A percentile compares a stretch with the other conserved stretches of the same genome.
Conservation (phyloP, 2,329 filamentous ascomycete species). For the Penicillium sp. region DNA sequence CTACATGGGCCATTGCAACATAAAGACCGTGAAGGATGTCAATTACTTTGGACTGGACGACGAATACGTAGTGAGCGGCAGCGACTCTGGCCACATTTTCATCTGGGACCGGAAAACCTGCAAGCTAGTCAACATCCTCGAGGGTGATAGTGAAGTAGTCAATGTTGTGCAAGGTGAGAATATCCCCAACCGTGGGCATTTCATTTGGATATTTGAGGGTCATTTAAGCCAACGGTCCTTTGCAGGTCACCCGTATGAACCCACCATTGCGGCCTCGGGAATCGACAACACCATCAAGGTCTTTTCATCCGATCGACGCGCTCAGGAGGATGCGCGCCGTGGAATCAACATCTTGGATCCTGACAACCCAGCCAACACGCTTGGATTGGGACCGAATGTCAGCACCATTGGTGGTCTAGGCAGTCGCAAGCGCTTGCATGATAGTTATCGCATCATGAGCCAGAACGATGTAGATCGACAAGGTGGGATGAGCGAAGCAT, state of each 20-base stretch:
- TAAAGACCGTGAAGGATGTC: slow-evolving; percentile 60
- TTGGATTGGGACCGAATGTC: slow-evolving; percentile 22
- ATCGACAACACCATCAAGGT: slow-evolving; percentile 63
- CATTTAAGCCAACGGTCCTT: too few species aligned
- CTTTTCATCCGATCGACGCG: slow-evolving; percentile 53
- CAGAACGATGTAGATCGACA: slow-evolving; percentile 54
- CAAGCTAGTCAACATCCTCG: slow-evolving; percentile 56
- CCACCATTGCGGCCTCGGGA: slow-evolving; percentile 56
- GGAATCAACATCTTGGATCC: slow-evolving; percentile 51
- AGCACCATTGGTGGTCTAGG: slow-evolving; percentile 40
- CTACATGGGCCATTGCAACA: slow-evolving; percentile 62
- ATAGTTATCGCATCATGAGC: slow-evolving; percentile 53
- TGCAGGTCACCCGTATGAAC: slow-evolving; percentile 61
- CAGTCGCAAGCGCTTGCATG: slow-evolving; percentile 52
- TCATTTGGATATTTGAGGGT: too few species aligned
- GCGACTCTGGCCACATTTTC: slow-evolving; percentile 58
- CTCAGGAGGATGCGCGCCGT: slow-evolving; percentile 49
- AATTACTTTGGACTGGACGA: slow-evolving; percentile 60
- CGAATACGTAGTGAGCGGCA: slow-evolving; percentile 60
- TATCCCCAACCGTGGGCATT: too few species aligned
- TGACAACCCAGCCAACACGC: slow-evolving; percentile 32
- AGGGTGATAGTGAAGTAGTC: slow-evolving; percentile 60
- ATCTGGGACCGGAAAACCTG: slow-evolving; percentile 59
- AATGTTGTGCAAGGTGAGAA: slow-evolving; percentile 60
- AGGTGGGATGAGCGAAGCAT: slow-evolving; percentile 50